phyloP scores from a whole-genome alignment of 2,329 filamentous ascomycete genomes.

The Boeremia exigua region DNA sequence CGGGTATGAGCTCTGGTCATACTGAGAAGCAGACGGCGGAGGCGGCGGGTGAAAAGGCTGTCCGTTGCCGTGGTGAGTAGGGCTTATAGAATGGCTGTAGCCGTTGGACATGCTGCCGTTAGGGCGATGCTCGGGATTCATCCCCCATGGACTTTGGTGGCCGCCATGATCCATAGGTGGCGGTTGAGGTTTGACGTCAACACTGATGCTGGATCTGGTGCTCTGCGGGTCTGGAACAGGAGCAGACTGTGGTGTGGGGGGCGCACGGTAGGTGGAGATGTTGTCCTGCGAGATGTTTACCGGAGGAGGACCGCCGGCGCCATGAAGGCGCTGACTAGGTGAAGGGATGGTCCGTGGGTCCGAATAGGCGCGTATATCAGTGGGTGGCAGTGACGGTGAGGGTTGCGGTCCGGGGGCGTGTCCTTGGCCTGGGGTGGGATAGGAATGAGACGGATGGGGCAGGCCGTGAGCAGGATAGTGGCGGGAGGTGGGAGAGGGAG shows the following conservation, averaged over 20 bases:
- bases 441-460: slow-evolving; percentile 32
- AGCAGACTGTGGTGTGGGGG: slow-evolving; percentile 40
- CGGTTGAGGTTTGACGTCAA: slow-evolving; percentile 38
- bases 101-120: slow-evolving; percentile 43
- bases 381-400: slow-evolving; percentile 41
- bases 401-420: slow-evolving; percentile 34
- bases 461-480: slow-evolving; percentile 36
- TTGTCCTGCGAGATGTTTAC: slow-evolving; percentile 45
- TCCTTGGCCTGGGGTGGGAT: slow-evolving; percentile 28
- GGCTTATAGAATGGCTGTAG: slow-evolving; percentile 41
- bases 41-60: slow-evolving; percentile 41
- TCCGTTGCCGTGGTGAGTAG: slow-evolving; percentile 34
- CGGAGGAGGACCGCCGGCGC: slow-evolving; percentile 37
- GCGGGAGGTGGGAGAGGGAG: slow-evolving; percentile 37
- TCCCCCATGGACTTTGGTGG: slow-evolving; percentile 41
- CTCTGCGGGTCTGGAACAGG: slow-evolving; percentile 27
- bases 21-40: slow-evolving; percentile 34
- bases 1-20: slow-evolving; percentile 37
- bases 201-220: slow-evolving; percentile 35
- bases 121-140: slow-evolving; percentile 42
- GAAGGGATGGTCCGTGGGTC: slow-evolving; percentile 44
- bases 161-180: slow-evolving; percentile 46
- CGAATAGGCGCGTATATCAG: slow-evolving; percentile 42
- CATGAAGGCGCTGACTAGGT: slow-evolving; percentile 45
- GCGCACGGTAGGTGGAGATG: slow-evolving; percentile 41